Base-by-base conservation (phyloP, 2,329 filamentous ascomycete genomes). In the Aspergillus transmontanensis region DNA sequence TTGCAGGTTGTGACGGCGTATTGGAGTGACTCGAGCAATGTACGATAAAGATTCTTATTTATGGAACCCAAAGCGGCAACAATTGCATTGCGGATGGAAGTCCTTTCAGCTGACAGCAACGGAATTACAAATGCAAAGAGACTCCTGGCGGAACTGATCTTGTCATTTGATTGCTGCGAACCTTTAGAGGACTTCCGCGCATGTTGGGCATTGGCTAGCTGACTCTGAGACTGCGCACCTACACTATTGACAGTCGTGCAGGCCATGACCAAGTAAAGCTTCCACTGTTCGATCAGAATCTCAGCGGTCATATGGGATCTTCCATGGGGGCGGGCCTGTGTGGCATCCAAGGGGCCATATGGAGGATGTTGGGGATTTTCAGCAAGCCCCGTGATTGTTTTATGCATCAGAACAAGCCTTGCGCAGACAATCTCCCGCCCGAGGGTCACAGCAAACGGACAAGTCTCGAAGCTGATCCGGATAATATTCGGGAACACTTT, bases 401-500 rank as follows among this genome's bases (percentile, higher is more conserved):
- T 90, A 76, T 97, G 94, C 90, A 98, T 96, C 76, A 97, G 93
- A 36, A 96, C 83, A 55, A 98, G 89, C 62, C 95, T 88, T 67
- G 94, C 93, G 78, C 94, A 98, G 50, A 99, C 91, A 62, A 97
- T 87, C 73, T 98, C 94, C 63, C 96, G 87, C 30, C 93, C 93
- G 55, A 98, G 87, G 0, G 92, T 94, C 39, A 98, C 92, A 2
- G 94, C 93, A 71, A 96, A 94, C 0, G 93, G 92, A 71, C 94
- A 99, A 63, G 90, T 90, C 68, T 97, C 92, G 72, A 93, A 96
- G 63, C 93, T 93, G 68, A 96, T 90, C 12, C 93, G 88, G 61
- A 99, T 91, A 36, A 99, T 85, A 72, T 97, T 98, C 4, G 95
- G 96, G 72, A 99, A 99, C 21, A 98, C 90, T 74, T 98, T 99